These are phyloP conservation scores for Saccharomycopsis crataegensis DNA, from an alignment of 1,139 yeast genomes.

Conservation along the genomic window DNA sequence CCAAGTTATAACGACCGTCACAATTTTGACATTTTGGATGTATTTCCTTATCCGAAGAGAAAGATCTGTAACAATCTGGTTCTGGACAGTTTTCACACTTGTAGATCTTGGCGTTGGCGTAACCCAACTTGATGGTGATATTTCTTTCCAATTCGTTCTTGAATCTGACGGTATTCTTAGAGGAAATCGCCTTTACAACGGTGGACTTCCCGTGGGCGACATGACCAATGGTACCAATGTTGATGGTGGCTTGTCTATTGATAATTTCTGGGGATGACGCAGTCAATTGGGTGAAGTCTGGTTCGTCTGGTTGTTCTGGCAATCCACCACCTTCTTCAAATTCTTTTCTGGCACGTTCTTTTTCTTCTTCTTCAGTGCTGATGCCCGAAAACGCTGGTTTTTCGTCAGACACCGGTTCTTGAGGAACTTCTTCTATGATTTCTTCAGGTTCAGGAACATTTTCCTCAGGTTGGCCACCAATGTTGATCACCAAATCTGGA, in stretches of 20 bases:
- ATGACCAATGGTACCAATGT: conserved; percentile 98
- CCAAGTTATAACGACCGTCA: conserved; percentile 76
- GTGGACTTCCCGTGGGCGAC: conserved; percentile 99
- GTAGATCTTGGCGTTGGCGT: conserved; percentile 97
- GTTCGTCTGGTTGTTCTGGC: conserved; percentile 90
- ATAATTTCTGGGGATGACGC: conserved; percentile 93
- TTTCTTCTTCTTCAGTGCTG: conserved; percentile 61
- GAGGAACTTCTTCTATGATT: conserved; percentile 29
- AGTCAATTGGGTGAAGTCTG: conserved; percentile 69
- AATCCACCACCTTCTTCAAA: conserved; percentile 98
- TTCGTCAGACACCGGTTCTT: conserved; percentile 51
- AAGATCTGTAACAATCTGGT: conserved; percentile 92
- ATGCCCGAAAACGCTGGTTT: conserved; percentile 80
- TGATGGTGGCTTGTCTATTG: conserved; percentile 97
- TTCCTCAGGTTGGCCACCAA: conserved; percentile 42
- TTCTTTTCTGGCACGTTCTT: conserved; percentile 64
- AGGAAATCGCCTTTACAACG: conserved; percentile 97
- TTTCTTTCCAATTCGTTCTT: conserved; percentile 98
- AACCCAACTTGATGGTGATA: conserved; percentile 96
- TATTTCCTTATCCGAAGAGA: conserved; percentile 90
- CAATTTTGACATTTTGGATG: conserved; percentile 86
- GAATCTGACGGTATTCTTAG: conserved; percentile 98
- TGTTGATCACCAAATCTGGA: conserved; percentile 68
- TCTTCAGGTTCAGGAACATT: conserved; percentile 32
- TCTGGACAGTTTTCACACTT: conserved; percentile 91